Evolutionary conservation across 139 green algal species (phyloP).

Genomic region (Micractinium sp.): DNA sequence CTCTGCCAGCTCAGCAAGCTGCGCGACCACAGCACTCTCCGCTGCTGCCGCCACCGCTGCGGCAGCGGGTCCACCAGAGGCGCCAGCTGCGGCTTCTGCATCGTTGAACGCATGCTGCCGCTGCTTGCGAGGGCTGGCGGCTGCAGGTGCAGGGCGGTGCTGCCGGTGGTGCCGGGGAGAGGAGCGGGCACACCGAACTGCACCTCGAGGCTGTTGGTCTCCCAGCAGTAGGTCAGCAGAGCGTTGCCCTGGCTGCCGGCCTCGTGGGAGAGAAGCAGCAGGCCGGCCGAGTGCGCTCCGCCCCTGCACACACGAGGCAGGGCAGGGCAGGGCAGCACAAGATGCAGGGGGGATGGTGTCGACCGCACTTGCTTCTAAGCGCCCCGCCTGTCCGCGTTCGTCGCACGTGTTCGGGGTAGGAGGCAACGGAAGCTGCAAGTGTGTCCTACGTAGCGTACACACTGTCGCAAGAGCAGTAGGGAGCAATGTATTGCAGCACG

Average conservation of each 20-base stretch:
- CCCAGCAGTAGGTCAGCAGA: constrained; percentile 81
- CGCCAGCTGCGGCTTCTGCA: background rate
- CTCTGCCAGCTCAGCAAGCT: constrained; percentile 18
- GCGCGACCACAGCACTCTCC: background rate
- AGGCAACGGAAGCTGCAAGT: too few relatives aligned
- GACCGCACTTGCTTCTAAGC: too few relatives aligned
- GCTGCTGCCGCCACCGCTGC: constrained; percentile 5
- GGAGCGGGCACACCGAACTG: constrained; percentile 51
- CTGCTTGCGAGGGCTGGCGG: background rate
- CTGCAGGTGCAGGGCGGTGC: background rate
- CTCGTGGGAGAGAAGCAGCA: constrained; percentile 74
- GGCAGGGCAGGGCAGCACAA: too few relatives aligned
- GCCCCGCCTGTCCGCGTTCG: too few relatives aligned
- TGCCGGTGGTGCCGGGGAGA: background rate
- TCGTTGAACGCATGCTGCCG: background rate
- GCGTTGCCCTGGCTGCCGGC: constrained; percentile 73
- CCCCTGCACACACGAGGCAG: constrained; percentile 31
- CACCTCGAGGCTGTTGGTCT: constrained; percentile 50
- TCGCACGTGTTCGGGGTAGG: too few relatives aligned
- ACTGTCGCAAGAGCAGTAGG: too few relatives aligned
- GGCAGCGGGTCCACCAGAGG: background rate
- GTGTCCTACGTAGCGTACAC: too few relatives aligned
- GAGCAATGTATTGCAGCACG: background rate
- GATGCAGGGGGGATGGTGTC: too few relatives aligned
- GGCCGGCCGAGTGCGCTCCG: constrained; percentile 42